phyloP scores from a whole-genome alignment of 768 basidiomycete species.

The Mycena metata region DNA sequence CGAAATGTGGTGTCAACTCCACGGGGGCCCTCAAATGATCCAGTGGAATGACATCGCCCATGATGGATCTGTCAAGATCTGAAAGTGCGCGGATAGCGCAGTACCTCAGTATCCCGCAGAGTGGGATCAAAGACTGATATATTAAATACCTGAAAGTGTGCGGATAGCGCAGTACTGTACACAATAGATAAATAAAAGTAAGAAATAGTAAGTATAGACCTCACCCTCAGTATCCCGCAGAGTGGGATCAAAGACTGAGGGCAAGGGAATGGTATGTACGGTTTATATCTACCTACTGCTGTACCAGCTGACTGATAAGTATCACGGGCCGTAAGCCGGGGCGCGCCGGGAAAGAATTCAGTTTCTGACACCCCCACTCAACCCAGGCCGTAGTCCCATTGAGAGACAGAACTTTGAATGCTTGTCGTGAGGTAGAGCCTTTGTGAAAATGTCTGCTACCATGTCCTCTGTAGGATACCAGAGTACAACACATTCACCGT shows the following conservation, averaged over 20 bases:
- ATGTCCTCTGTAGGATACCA: conserved; percentile 40
- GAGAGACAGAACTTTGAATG: conserved; percentile 36
- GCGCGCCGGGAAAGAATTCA: conserved; percentile 7
- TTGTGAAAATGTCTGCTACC: conserved; percentile 47
- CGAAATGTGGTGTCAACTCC: conserved; percentile 33
- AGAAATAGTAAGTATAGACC: not conserved
- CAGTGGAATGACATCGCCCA: conserved; percentile 33
- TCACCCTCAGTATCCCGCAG: conserved; percentile 9
- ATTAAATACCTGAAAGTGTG: conserved; percentile 11
- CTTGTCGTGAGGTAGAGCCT: conserved; percentile 28
- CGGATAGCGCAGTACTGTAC: conserved; percentile 11
- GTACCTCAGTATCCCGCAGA: conserved; percentile 10
- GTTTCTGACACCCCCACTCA: conserved; percentile 36
- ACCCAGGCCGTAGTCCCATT: conserved; percentile 34
- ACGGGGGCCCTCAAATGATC: conserved; percentile 21
- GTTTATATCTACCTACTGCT: not conserved
- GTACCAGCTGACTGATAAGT: conserved; percentile 3
- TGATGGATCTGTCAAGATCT: not conserved
- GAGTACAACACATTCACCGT: conserved; percentile 8
- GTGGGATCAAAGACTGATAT: conserved; percentile 22
- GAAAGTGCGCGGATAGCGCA: conserved; percentile 15
- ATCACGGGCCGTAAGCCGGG: conserved; percentile 20
- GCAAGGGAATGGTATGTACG: not conserved
- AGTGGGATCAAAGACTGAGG: conserved; percentile 17
- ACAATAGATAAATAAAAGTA: not conserved